Evolutionary conservation across 257 asterid genomes (phyloP).

Genomic region (Capsicum baccatum): DNA sequence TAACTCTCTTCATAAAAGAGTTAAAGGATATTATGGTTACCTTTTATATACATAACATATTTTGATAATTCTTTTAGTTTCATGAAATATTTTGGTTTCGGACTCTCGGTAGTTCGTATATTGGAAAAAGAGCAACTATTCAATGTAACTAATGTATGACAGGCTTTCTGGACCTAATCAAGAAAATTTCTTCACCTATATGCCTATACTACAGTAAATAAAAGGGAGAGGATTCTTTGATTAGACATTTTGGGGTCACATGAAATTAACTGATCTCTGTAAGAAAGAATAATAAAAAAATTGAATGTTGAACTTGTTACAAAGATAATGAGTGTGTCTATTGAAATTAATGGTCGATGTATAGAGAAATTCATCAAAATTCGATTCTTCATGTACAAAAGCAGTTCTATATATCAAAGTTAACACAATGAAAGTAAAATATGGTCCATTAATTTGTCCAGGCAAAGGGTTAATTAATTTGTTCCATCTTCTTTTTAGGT

Average conservation of each 20-base stretch:
- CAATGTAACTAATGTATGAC: neutral
- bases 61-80: too few species aligned
- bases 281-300: neutral
- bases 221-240: conserved; percentile 4
- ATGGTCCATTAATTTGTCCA: neutral
- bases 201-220: neutral
- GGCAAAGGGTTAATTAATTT: neutral
- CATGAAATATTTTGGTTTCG: too few species aligned
- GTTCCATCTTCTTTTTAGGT: neutral
- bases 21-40: too few species aligned
- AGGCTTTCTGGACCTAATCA: neutral
- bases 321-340: neutral
- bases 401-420: neutral
- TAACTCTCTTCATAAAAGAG: too few species aligned
- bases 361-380: conserved; percentile 4
- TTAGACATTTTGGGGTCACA: neutral
- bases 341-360: conserved; percentile 8
- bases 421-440: neutral
- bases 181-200: neutral
- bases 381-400: conserved; percentile 1
- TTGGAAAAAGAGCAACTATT: neutral
- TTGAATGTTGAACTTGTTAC: neutral
- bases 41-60: too few species aligned
- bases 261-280: neutral
- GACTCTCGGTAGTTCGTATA: neutral